phyloP scores from a whole-genome alignment of 306 rosid genomes.

The Echinosophora koreensis region DNA sequence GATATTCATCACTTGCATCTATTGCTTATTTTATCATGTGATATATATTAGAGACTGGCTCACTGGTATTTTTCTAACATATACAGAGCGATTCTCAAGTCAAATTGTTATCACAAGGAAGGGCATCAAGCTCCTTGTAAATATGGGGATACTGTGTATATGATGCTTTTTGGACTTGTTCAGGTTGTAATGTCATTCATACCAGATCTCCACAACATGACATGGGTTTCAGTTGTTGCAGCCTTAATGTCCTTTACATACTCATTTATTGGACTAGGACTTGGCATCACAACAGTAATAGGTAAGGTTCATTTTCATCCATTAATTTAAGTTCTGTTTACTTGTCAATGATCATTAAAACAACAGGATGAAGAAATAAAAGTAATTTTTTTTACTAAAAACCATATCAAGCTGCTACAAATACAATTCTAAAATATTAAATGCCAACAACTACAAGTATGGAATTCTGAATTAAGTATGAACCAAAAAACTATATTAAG shows the following conservation, averaged over 20 bases:
- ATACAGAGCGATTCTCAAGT: constrained; percentile 75
- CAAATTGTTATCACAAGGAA: constrained; percentile 83
- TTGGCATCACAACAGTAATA: constrained; percentile 68
- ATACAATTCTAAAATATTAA: background rate
- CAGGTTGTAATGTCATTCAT: constrained; percentile 81
- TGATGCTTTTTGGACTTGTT: constrained; percentile 77
- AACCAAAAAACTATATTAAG: constrained; percentile 1
- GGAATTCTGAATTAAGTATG: background rate
- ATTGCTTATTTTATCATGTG: background rate
- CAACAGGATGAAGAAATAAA: background rate
- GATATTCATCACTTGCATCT: background rate
- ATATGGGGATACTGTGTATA: constrained; percentile 59
- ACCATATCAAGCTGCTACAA: constrained; percentile 28
- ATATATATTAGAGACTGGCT: background rate
- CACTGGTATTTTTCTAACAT: background rate
- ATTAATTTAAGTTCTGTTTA: background rate
- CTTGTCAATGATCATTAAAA: constrained; percentile 10
- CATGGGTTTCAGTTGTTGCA: constrained; percentile 78
- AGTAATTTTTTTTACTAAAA: too few relatives aligned
- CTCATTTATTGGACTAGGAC: constrained; percentile 74
- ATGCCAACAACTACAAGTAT: background rate
- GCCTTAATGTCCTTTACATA: constrained; percentile 84
- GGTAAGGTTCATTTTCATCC: constrained; percentile 52
- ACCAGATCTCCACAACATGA: constrained; percentile 80
- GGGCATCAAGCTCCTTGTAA: constrained; percentile 78